Conservation (phyloP, 495 filamentous ascomycete species). For the Clavariopsis aquatica region DNA sequence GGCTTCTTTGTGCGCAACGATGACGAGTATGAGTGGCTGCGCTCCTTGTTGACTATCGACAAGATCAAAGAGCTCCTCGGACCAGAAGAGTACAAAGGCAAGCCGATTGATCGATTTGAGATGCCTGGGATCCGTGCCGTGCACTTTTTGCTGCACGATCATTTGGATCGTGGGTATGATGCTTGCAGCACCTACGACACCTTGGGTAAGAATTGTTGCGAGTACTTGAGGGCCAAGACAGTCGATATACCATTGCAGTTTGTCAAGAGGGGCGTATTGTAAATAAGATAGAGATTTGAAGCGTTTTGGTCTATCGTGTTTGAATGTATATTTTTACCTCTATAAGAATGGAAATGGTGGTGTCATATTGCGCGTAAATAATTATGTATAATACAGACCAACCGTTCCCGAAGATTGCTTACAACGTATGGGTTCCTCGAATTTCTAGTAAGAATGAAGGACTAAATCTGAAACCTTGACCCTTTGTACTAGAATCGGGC, state of each 20-base stretch:
- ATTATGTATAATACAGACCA: too few species aligned
- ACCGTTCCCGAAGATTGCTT: too few species aligned
- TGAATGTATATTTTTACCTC: too few species aligned
- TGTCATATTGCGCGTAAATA: too few species aligned
- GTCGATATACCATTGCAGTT: conserved; percentile 35
- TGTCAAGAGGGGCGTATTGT: conserved; percentile 30
- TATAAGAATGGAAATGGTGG: too few species aligned
- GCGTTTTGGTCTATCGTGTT: too few species aligned
- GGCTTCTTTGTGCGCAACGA: conserved; percentile 40
- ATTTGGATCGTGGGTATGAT: conserved; percentile 38
- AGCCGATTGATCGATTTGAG: conserved; percentile 36
- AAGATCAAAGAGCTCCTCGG: conserved; percentile 36
- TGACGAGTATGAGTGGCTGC: conserved; percentile 37
- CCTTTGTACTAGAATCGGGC: too few species aligned
- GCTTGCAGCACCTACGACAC: conserved; percentile 34
- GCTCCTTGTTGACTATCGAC: conserved; percentile 22
- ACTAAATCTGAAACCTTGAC: too few species aligned
- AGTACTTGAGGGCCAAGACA: conserved; percentile 36
- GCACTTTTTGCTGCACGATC: conserved; percentile 38
- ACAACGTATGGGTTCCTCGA: too few species aligned
- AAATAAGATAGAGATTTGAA: not conserved
- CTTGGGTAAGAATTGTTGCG: conserved; percentile 37
- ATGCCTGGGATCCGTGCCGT: conserved; percentile 35
- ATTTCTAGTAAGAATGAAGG: too few species aligned
- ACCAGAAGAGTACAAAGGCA: conserved; percentile 27